Base-by-base conservation (phyloP, 306 rosid genomes). In the Sophora flavescens region DNA sequence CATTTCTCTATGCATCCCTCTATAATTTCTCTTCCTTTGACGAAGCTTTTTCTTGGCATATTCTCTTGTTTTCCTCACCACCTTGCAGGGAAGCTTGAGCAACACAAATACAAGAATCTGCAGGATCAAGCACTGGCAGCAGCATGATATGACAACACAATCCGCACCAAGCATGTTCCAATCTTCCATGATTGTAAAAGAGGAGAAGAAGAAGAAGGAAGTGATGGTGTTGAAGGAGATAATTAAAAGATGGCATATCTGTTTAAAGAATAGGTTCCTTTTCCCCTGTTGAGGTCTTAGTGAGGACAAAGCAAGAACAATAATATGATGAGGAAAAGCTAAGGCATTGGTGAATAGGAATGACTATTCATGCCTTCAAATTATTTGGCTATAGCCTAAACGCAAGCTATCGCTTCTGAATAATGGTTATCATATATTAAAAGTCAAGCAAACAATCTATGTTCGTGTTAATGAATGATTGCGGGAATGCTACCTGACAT, bases 81-180 rank as follows among this genome's bases (percentile, higher is more conserved):
- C 10, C 59, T 84, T 94, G 77, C 56, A 17, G 8, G 96, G 97
- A 73, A 92, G 91, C 84, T 86, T 86, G 82, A 88, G 83, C 72
- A 94, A 50, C 60, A 88, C 50, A 58, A 88, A 70, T 58, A 94
- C 56, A 63, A 89, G 26, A 74, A 90, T 80, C 63, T 94, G 97
- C 26, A 94, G 71, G 42, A 89, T 58, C 85, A 94, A 68, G 93
- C 96, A 90, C 48, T 94, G 96, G 83, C 98, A 90, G 88, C 97
- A 91, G 63, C 98, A 91, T 8, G 87, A 91, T 54, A 94, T 67
- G 41, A 90, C 96, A 8, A 91, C 81, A 68, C 97, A 94, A 74
- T 91, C 97, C 0, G 96, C 93, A 0, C 85, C 89, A 2, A 91
- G 81, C 64, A 66, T 63, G 81, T 87, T 88, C 52, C 45, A 45